Evolutionary conservation across 768 basidiomycete species (phyloP), one percentile per base, ranked within the genome.

Genomic region (Roridomyces roridus): DNA sequence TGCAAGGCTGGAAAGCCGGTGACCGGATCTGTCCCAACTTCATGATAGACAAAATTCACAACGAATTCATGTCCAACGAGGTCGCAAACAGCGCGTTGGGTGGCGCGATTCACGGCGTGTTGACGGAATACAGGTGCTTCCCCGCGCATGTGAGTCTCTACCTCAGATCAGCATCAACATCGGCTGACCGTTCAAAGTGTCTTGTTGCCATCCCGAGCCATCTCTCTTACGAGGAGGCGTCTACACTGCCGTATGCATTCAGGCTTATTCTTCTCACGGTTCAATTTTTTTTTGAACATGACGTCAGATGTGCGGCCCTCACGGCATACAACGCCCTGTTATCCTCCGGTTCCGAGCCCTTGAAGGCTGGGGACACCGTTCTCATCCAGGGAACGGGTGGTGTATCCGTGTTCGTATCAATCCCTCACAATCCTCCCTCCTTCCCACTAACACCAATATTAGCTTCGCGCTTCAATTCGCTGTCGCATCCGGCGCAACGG

Each of bases 11-110:
- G 84, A 79, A 77, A 62, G 64, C 69, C 5, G 83, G 85, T n/a
- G 84, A 85, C 55, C 80, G 82, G 21, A 82, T 87, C 51, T 80
- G 72, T 57, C 75, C 84, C 9, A 86, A 84, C 66, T 83, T 86
- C 55, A 65, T 74, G 5, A 46, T 72, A 14, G 82, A 80, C 49
- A 81, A 83, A 59, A 54, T 85, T 17, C 66, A 81, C 53, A 81
- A 81, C 3, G 80, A 84, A 6, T n/a, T n/a, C n/a, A 26, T 31
- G 21, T 34, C 52, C 18, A 14, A 3, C 10, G 39, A 68, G 3
- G 77, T 71, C 41, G 66, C 70, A 17, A 39, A 57, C 11, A 68
- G 79, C 0, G 51, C 41, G 9, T 21, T 85, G 37, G 85, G 85
- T 5, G 84, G 77, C 1, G 69, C 72, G 14, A 67, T 72, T 11